Conservation (phyloP, 2,329 filamentous ascomycete species). For the Phyllosticta citrichinensis region DNA sequence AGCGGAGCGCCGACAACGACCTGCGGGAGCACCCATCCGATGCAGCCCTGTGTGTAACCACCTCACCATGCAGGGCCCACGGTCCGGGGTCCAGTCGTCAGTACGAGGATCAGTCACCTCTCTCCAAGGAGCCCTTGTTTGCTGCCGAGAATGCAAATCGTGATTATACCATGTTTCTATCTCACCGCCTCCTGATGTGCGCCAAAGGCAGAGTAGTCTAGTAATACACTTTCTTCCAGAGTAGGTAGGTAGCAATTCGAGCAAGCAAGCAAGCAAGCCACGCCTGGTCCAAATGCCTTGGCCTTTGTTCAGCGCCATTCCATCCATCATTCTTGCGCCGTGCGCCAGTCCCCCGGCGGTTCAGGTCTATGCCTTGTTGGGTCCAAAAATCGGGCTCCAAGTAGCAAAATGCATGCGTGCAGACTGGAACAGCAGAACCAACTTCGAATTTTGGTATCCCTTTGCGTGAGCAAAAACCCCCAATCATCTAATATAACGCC, state of each 20-base stretch:
- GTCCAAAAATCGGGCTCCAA: not conserved
- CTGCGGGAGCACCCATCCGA: conserved; percentile 7
- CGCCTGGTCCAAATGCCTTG: not conserved
- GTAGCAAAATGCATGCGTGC: not conserved
- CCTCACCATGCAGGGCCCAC: conserved; percentile 2
- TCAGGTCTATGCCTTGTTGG: not conserved
- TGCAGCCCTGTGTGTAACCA: conserved; percentile 9
- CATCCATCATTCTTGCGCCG: not conserved
- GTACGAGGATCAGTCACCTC: not conserved
- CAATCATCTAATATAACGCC: conserved; percentile 30
- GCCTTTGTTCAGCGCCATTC: not conserved
- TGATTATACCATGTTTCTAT: conserved; percentile 9
- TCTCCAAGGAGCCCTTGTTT: not conserved
- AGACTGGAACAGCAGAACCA: conserved; percentile 3
- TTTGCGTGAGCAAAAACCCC: conserved; percentile 26
- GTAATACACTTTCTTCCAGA: conserved; percentile 3
- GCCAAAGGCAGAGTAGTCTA: not conserved
- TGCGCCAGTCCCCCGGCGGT: not conserved
- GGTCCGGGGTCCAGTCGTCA: not conserved
- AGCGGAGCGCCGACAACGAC: conserved; percentile 1
- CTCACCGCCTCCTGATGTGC: conserved; percentile 1
- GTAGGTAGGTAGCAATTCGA: not conserved
- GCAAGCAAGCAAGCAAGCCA: not conserved
- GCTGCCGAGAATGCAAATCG: conserved; percentile 10
- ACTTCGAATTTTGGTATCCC: conserved; percentile 27